Conservation (phyloP, 1,284 basidiomycete genomes). For the Ustilago bromivora region DNA sequence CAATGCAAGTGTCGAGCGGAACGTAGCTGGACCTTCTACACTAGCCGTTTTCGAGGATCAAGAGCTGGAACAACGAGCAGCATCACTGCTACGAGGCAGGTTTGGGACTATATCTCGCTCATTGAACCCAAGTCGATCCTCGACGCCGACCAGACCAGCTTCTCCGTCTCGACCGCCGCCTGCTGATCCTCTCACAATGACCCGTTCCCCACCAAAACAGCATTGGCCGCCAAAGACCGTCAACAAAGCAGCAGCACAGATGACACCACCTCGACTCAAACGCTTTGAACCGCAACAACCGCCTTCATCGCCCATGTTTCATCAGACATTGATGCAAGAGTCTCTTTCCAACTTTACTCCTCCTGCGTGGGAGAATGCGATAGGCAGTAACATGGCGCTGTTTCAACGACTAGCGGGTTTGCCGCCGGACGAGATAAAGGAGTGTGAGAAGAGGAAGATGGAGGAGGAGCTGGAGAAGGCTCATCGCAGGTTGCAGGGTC, state of each 20-base stretch:
- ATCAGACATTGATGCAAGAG: conserved; percentile 30
- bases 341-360: conserved; percentile 45
- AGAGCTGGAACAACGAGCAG: conserved; percentile 35
- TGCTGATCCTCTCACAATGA: neutral
- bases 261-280: conserved; percentile 10
- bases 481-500: conserved; percentile 26
- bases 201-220: neutral
- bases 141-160: conserved; percentile 10
- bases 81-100: conserved; percentile 28
- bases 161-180: neutral
- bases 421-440: conserved; percentile 12
- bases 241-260: neutral
- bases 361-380: conserved; percentile 26
- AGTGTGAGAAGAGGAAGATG: conserved; percentile 18
- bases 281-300: neutral
- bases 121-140: conserved; percentile 13
- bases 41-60: conserved; percentile 21
- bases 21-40: neutral
- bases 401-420: conserved; percentile 41
- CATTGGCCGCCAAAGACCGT: neutral
- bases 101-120: conserved; percentile 46
- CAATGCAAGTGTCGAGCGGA: neutral
- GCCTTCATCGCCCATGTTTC: conserved; percentile 17
- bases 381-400: conserved; percentile 13
- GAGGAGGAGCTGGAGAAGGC: conserved; percentile 25